Conservation (phyloP, 2,329 filamentous ascomycete species). For the Fusarium tuaranense region DNA sequence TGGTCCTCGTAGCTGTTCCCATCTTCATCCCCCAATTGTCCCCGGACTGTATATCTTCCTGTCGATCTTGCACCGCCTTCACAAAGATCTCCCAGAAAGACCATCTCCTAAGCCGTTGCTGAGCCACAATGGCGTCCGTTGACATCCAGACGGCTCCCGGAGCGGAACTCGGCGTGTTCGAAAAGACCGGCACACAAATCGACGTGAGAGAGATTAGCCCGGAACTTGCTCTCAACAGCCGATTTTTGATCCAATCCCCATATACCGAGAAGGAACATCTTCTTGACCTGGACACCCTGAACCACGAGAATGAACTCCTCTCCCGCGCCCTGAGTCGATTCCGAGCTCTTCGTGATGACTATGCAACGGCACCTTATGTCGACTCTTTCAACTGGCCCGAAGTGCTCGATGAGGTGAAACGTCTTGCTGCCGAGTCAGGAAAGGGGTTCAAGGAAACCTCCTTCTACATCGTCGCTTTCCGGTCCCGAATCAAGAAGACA, state of each 20-base stretch:
- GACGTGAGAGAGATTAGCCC: slow-evolving; percentile 41
- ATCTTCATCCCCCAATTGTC: neutral
- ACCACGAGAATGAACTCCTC: slow-evolving; percentile 74
- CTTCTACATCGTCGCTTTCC: slow-evolving; percentile 90
- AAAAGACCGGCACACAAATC: slow-evolving; percentile 40
- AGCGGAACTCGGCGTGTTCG: slow-evolving; percentile 40
- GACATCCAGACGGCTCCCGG: slow-evolving; percentile 40
- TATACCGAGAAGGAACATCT: slow-evolving; percentile 79
- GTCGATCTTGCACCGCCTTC: neutral
- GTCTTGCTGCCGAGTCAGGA: slow-evolving; percentile 60
- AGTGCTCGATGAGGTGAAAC: slow-evolving; percentile 69
- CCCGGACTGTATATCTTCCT: neutral
- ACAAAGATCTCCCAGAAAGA: neutral
- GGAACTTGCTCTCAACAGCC: slow-evolving; percentile 30
- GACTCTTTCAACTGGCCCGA: slow-evolving; percentile 82
- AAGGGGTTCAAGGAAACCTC: slow-evolving; percentile 68
- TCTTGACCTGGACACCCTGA: slow-evolving; percentile 76
- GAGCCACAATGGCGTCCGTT: slow-evolving; percentile 44
- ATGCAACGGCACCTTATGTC: slow-evolving; percentile 80
- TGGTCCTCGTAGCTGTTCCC: slow-evolving; percentile 9
- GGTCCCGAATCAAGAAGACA: slow-evolving; percentile 75
- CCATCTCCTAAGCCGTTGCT: neutral
- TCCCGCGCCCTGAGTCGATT: slow-evolving; percentile 77
- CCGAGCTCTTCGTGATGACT: slow-evolving; percentile 72
- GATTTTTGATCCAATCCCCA: slow-evolving; percentile 75